Conservation (phyloP, 768 basidiomycete species). For the Podaxis rugospora region DNA sequence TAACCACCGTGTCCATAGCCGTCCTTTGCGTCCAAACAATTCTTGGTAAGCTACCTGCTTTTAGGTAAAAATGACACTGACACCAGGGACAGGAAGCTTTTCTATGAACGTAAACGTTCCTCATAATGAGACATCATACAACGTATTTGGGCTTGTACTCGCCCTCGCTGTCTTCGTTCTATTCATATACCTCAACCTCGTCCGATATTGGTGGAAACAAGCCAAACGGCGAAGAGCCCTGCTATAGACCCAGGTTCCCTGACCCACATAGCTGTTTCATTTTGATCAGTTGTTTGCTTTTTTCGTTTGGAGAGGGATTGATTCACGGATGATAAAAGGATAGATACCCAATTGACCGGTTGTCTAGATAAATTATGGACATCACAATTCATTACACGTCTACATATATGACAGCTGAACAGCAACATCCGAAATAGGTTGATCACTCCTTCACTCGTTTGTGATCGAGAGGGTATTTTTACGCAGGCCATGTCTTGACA, state of each 20-base stretch:
- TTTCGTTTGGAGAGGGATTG: background rate
- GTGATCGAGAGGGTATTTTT: slow-evolving; percentile 22
- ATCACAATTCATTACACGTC: background rate
- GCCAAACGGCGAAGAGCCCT: slow-evolving; percentile 39
- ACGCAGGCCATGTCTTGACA: slow-evolving; percentile 23
- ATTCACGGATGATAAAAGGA: background rate
- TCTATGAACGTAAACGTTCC: slow-evolving; percentile 69
- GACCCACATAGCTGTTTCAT: background rate
- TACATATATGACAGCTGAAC: slow-evolving; percentile 3
- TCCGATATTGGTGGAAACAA: slow-evolving; percentile 61
- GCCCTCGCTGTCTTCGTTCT: slow-evolving; percentile 40
- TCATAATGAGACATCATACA: slow-evolving; percentile 39
- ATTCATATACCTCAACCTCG: slow-evolving; percentile 37
- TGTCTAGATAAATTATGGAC: background rate
- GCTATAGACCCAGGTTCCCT: slow-evolving; percentile 6
- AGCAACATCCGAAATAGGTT: background rate
- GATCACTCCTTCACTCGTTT: slow-evolving; percentile 19
- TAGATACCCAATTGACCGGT: background rate
- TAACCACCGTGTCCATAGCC: slow-evolving; percentile 65
- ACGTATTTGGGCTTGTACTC: slow-evolving; percentile 55
- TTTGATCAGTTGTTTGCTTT: background rate
- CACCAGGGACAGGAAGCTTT: slow-evolving; percentile 47
- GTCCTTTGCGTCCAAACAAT: slow-evolving; percentile 61
- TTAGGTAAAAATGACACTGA: background rate
- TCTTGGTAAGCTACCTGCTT: slow-evolving; percentile 37